phyloP scores from a whole-genome alignment of 768 basidiomycete species.

The Lactarius hatsudake region DNA sequence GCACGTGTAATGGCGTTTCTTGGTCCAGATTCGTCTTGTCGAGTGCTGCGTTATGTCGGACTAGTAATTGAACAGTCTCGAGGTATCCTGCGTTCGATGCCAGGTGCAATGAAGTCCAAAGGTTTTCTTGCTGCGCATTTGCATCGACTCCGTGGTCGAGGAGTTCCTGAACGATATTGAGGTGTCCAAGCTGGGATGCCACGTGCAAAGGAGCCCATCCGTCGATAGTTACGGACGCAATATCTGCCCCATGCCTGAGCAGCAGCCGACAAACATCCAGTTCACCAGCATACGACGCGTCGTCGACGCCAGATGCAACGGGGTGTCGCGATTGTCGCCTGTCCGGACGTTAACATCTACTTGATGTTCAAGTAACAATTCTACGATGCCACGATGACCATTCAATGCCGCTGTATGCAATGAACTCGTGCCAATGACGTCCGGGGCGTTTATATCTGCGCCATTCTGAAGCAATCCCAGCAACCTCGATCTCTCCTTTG shows the following conservation, averaged over 20 bases:
- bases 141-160: neutral
- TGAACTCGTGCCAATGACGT: neutral
- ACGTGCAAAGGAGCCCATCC: neutral
- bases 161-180: neutral
- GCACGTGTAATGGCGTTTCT: too few species aligned
- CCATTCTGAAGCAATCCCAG: neutral
- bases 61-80: too few species aligned
- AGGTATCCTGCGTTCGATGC: too few species aligned
- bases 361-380: neutral
- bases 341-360: neutral
- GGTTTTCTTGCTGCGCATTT: neutral
- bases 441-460: neutral
- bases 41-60: too few species aligned
- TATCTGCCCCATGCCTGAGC: neutral
- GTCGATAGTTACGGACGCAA: neutral
- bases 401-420: neutral
- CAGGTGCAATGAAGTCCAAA: too few species aligned
- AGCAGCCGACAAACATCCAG: neutral
- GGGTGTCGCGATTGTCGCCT: too few species aligned
- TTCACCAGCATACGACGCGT: neutral
- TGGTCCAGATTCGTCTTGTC: too few species aligned
- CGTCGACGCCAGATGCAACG: too few species aligned
- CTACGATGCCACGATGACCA: neutral
- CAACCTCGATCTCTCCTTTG: neutral
- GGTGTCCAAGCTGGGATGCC: neutral